phyloP scores from a whole-genome alignment of 352 stramenopile species.

The Phytophthora lateralis region DNA sequence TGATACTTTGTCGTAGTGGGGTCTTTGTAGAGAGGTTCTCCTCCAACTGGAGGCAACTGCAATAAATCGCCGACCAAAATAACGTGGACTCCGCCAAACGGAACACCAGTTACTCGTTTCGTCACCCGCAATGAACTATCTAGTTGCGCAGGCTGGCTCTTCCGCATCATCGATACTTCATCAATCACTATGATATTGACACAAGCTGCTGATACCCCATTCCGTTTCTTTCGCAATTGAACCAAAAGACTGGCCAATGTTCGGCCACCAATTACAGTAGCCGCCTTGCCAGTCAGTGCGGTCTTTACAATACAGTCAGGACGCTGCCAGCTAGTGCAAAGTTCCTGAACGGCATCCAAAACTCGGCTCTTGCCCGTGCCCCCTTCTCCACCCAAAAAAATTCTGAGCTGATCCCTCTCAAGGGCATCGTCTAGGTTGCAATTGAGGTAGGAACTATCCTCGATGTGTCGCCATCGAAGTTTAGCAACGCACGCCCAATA shows the following conservation, averaged over 20 bases:
- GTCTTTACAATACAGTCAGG: background rate
- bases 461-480: too few relatives aligned
- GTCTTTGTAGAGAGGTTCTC: background rate
- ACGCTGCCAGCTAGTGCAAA: background rate
- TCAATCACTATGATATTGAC: background rate
- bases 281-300: background rate
- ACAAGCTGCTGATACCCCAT: background rate
- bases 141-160: conserved; percentile 3
- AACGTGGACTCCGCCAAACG: conserved; percentile 5
- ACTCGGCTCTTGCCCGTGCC: too few relatives aligned
- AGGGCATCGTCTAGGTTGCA: too few relatives aligned
- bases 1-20: background rate
- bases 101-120: background rate
- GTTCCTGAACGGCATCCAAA: too few relatives aligned
- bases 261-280: background rate
- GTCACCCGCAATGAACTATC: background rate
- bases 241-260: background rate
- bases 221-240: background rate
- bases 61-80: conserved; percentile 9
- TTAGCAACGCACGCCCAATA: too few relatives aligned
- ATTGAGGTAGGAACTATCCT: too few relatives aligned
- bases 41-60: conserved; percentile 5
- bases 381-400: too few relatives aligned
- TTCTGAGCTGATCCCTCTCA: too few relatives aligned
- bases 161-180: conserved; percentile 4